Conservation (phyloP, 2,329 filamentous ascomycete species). For the Herpotrichia juniperi region DNA sequence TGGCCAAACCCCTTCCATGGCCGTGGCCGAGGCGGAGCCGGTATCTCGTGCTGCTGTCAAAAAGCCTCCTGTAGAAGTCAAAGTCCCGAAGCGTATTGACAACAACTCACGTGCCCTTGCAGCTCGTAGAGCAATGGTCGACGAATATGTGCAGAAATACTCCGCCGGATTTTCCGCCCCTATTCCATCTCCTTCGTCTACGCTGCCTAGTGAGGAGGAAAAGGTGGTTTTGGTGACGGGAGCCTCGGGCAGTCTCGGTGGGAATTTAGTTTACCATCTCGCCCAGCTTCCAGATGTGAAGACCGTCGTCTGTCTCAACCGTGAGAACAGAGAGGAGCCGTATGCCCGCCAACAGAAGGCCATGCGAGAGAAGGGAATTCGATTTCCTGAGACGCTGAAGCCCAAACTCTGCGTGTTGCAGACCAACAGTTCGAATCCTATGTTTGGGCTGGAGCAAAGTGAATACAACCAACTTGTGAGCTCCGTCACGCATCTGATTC, state of each 20-base stretch:
- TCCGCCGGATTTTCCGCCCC: slow-evolving; percentile 1
- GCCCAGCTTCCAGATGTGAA: slow-evolving; percentile 34
- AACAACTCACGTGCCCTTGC: background rate
- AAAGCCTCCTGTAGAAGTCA: background rate
- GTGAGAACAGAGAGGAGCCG: slow-evolving; percentile 36
- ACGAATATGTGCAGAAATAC: slow-evolving; percentile 7
- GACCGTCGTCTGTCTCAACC: slow-evolving; percentile 56
- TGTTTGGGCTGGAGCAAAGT: slow-evolving; percentile 54
- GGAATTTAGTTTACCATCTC: slow-evolving; percentile 41
- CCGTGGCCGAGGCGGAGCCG: too few species aligned
- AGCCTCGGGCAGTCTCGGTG: slow-evolving; percentile 48
- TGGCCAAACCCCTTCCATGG: background rate
- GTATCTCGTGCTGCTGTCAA: background rate
- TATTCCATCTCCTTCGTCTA: background rate
- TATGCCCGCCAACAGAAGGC: slow-evolving; percentile 44
- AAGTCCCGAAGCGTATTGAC: background rate
- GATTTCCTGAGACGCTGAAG: slow-evolving; percentile 6
- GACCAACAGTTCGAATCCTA: slow-evolving; percentile 54
- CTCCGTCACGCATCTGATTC: slow-evolving; percentile 57
- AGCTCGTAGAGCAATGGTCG: slow-evolving; percentile 4
- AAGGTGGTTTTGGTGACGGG: slow-evolving; percentile 48
- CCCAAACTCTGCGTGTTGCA: slow-evolving; percentile 55
- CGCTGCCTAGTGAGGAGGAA: background rate
- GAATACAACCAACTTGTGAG: slow-evolving; percentile 49
- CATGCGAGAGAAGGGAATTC: slow-evolving; percentile 21